These are phyloP conservation scores for Tolypocladium nubicola DNA, from an alignment of 2,329 filamentous ascomycete genomes.

Conservation along the genomic window DNA sequence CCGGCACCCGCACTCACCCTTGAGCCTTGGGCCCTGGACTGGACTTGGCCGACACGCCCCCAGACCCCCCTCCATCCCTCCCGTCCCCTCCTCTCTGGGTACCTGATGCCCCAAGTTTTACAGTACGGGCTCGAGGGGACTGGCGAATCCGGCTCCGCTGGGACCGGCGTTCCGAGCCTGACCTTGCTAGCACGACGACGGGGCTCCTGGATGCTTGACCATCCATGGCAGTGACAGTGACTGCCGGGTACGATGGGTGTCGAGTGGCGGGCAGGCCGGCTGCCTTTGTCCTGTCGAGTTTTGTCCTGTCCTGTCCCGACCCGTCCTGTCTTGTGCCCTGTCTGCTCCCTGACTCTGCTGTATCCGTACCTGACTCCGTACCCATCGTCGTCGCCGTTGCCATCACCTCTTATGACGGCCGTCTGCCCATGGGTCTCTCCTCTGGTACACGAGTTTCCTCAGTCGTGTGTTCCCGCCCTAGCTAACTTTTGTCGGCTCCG, in stretches of 20 bases:
- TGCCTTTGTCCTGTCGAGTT: neutral
- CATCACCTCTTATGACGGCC: neutral
- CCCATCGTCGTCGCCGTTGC: neutral
- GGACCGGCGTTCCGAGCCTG: slow-evolving; percentile 8
- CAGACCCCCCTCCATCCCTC: neutral
- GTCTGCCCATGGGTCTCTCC: neutral
- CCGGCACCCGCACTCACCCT: slow-evolving; percentile 1
- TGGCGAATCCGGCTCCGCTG: slow-evolving; percentile 4
- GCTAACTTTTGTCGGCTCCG: neutral
- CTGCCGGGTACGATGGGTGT: neutral
- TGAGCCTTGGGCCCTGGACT: neutral
- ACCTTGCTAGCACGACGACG: slow-evolving; percentile 10
- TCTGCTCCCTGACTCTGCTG: neutral
- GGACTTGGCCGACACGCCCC: slow-evolving; percentile 1
- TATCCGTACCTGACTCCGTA: slow-evolving; percentile 2
- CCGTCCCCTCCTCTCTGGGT: neutral
- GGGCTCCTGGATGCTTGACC: neutral
- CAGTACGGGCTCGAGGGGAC: neutral
- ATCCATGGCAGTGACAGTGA: neutral
- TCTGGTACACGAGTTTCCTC: neutral
- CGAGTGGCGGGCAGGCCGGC: neutral
- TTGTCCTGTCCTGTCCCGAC: neutral
- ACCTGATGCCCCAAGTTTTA: neutral
- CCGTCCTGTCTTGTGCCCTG: neutral
- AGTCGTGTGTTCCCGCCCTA: neutral